Conservation (phyloP, 257 asterid genomes). For the Nicotiana tomentosiformis region DNA sequence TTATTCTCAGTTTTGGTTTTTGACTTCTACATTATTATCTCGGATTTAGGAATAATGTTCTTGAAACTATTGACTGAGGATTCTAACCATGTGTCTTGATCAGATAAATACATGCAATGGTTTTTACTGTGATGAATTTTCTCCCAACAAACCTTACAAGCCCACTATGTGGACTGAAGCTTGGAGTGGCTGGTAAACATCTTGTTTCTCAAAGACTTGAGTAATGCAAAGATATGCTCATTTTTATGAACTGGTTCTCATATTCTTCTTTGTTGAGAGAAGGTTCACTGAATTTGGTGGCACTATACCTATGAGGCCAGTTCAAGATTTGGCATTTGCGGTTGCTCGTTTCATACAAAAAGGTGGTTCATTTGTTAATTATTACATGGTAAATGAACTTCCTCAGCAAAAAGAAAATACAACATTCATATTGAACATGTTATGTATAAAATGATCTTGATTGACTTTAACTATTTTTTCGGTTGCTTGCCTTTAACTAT, state of each 20-base stretch:
- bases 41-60: neutral
- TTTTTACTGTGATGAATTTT: conserved; percentile 51
- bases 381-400: conserved; percentile 53
- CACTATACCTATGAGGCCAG: conserved; percentile 48
- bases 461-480: neutral
- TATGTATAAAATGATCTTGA: neutral
- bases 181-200: conserved; percentile 66
- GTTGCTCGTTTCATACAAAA: conserved; percentile 55
- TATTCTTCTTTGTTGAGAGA: neutral
- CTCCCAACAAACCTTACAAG: conserved; percentile 64
- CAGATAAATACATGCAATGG: conserved; percentile 76
- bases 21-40: neutral
- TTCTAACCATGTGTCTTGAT: neutral
- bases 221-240: neutral
- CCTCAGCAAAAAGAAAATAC: neutral
- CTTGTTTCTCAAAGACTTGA: neutral
- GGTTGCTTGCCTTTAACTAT: neutral
- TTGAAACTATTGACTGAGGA: neutral
- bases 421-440: neutral
- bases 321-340: conserved; percentile 70
- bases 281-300: conserved; percentile 74
- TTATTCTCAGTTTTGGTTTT: neutral
- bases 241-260: neutral
- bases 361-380: conserved; percentile 61
- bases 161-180: conserved; percentile 75